Percentiles rank a stretch among this genome's conserved stretches.
These are phyloP conservation scores for Articulospora tetracladia DNA, from an alignment of 495 filamentous ascomycete genomes.

Conservation along the genomic window DNA sequence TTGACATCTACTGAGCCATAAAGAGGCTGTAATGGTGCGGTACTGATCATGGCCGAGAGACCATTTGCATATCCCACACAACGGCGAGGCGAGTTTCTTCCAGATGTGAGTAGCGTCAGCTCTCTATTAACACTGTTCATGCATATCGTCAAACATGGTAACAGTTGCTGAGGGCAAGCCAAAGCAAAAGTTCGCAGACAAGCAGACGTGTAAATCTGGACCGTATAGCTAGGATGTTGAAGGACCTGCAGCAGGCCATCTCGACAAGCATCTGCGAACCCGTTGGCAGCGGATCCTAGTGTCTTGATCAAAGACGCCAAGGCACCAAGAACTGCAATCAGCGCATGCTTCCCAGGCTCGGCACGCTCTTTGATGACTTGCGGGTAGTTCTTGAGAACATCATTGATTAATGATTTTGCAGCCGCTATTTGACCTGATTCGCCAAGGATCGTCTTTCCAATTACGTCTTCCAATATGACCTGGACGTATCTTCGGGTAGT, in stretches of 20 bases:
- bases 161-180: conserved; percentile 84
- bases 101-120: conserved; percentile 68
- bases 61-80: conserved; percentile 94
- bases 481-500: conserved; percentile 83
- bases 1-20: conserved; percentile 96
- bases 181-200: conserved; percentile 84
- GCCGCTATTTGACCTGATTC: conserved; percentile 83
- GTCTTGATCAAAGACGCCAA: conserved; percentile 73
- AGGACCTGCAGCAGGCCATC: conserved; percentile 89
- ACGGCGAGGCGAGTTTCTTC: conserved; percentile 73
- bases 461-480: conserved; percentile 76
- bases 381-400: conserved; percentile 90
- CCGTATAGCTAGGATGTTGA: conserved; percentile 92
- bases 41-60: conserved; percentile 86
- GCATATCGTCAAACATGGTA: conserved; percentile 89
- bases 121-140: conserved; percentile 95
- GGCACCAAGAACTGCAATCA: conserved; percentile 76
- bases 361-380: conserved; percentile 87
- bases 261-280: conserved; percentile 72
- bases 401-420: conserved; percentile 78
- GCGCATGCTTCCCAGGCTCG: conserved; percentile 82
- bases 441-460: conserved; percentile 78
- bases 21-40: conserved; percentile 79
- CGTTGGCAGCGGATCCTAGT: conserved; percentile 75
- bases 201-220: conserved; percentile 83